Conservation (phyloP, 2,329 filamentous ascomycete genomes). For the Alternaria sp. region DNA sequence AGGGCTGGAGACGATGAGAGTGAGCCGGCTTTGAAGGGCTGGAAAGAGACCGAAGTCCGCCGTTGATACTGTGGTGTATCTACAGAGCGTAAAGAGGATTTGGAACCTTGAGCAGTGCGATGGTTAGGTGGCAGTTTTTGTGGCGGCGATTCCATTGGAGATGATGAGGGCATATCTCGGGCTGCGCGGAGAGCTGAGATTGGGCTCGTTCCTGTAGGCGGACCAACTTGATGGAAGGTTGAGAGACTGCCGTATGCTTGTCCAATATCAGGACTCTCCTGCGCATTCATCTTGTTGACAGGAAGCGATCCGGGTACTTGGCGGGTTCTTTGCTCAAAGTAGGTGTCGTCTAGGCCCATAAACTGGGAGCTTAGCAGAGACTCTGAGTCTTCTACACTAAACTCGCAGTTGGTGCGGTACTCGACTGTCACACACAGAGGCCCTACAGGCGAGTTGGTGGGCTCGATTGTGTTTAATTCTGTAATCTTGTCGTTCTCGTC, state of each 20-base stretch:
- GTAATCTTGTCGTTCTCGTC: constrained; percentile 67
- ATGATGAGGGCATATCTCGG: constrained; percentile 62
- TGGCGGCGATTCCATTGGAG: constrained; percentile 60
- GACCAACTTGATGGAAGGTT: constrained; percentile 83
- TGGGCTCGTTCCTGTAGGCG: constrained; percentile 80
- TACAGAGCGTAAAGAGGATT: constrained; percentile 58
- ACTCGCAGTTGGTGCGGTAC: constrained; percentile 88
- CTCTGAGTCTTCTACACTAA: constrained; percentile 90
- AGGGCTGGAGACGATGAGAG: constrained; percentile 85
- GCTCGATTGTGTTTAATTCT: constrained; percentile 73
- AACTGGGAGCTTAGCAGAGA: constrained; percentile 90
- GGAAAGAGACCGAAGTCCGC: constrained; percentile 86
- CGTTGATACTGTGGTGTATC: constrained; percentile 65
- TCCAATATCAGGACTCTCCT: constrained; percentile 67
- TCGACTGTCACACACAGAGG: constrained; percentile 81
- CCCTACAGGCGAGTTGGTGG: constrained; percentile 86
- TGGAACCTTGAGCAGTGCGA: constrained; percentile 57
- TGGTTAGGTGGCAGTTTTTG: constrained; percentile 59
- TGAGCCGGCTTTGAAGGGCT: constrained; percentile 95
- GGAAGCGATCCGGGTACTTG: constrained; percentile 79
- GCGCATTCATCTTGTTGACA: constrained; percentile 60
- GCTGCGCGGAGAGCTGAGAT: constrained; percentile 82
- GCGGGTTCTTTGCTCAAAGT: constrained; percentile 77
- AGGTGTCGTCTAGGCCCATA: constrained; percentile 87
- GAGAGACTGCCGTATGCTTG: constrained; percentile 90